Percentiles rank a stretch among this genome's conserved stretches.
Evolutionary conservation across 2,329 filamentous ascomycete genomes (phyloP).

Genomic region (Xylariaceae sp.): DNA sequence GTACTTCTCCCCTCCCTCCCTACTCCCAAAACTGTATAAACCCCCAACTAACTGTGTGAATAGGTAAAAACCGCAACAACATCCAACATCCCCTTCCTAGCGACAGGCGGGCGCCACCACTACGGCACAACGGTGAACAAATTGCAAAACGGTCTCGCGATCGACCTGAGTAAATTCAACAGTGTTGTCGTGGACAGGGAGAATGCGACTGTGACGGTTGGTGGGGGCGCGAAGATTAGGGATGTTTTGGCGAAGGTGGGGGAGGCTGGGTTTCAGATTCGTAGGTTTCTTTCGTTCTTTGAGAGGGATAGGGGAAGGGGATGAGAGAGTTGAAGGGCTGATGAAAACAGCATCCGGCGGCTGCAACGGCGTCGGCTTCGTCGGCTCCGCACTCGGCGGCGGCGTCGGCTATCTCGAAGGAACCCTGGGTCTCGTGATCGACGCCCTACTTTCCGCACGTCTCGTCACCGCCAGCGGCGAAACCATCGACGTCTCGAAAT

Average conservation of each 20-base stretch:
- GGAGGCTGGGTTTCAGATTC: neutral
- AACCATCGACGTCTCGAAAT: constrained; percentile 11
- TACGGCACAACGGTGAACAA: constrained; percentile 2
- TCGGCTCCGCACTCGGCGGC: neutral
- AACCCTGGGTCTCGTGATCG: constrained; percentile 19
- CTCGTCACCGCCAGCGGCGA: constrained; percentile 20
- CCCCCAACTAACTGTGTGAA: too few species aligned
- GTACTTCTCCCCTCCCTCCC: too few species aligned
- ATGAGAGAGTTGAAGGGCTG: neutral
- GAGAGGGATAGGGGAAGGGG: too few species aligned
- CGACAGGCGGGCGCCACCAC: constrained; percentile 14
- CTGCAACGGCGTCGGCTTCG: constrained; percentile 3
- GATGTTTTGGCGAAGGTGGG: neutral
- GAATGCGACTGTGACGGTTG: constrained; percentile 20
- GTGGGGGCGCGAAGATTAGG: neutral
- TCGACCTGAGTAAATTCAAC: constrained; percentile 26
- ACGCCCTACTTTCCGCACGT: constrained; percentile 16
- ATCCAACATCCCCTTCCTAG: constrained; percentile 10
- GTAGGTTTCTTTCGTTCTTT: neutral
- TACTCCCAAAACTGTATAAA: too few species aligned
- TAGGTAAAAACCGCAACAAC: constrained; percentile 7
- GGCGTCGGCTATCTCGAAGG: constrained; percentile 4
- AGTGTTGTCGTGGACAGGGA: constrained; percentile 18
- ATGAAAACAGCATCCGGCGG: neutral
- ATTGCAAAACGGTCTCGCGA: constrained; percentile 8